A percentile compares a stretch with the other conserved stretches of the same genome.
Conservation (phyloP, 306 rosid species). For the Cucurbita pepo region DNA sequence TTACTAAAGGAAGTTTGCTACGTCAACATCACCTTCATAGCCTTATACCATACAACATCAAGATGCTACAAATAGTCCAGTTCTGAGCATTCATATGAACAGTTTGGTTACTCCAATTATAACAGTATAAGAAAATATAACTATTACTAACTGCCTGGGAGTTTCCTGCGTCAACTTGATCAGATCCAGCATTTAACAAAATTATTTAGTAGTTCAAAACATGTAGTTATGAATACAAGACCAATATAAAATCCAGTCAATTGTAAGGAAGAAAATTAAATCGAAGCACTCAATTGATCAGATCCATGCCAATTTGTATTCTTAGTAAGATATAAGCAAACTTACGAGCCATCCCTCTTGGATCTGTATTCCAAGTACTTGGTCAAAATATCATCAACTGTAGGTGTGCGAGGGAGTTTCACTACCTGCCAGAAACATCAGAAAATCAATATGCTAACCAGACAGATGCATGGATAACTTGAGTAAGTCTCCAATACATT, state of each 20-base stretch:
- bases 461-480: constrained; percentile 2
- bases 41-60: not conserved
- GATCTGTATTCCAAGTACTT: constrained; percentile 77
- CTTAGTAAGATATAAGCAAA: constrained; percentile 2
- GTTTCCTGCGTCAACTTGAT: not conserved
- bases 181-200: not conserved
- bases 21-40: not conserved
- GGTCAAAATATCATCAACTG: constrained; percentile 77
- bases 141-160: not conserved
- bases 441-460: constrained; percentile 9
- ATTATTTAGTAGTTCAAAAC: not conserved
- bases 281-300: not conserved
- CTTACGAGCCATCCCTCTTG: constrained; percentile 89
- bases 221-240: not conserved
- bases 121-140: not conserved
- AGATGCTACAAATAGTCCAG: not conserved
- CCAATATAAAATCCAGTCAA: not conserved
- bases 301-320: not conserved
- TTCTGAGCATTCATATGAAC: not conserved
- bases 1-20: not conserved
- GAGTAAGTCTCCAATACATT: not conserved
- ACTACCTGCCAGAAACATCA: constrained; percentile 49
- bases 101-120: not conserved
- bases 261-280: not conserved
- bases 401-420: constrained; percentile 93